Base-by-base conservation (phyloP, 2,329 filamentous ascomycete species). In the Ophiocordyceps australis region DNA sequence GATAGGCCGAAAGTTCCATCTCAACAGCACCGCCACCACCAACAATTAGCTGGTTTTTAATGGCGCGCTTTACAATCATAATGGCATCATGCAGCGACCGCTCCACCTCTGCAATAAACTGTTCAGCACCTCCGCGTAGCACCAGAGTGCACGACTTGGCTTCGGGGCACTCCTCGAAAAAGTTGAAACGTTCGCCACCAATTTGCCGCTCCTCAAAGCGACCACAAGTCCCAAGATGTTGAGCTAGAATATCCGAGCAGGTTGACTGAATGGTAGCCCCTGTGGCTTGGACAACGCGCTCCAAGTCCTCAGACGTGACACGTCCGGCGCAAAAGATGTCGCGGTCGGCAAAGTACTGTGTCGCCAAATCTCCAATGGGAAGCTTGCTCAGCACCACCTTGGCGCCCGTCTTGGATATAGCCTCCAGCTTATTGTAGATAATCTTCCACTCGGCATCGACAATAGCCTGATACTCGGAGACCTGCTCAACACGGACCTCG, bases 401-500 rank as follows among this genome's bases (percentile, higher is more conserved):
- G 36, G 89, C 89, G 28, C 89, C 89, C 5, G 86, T 94, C 55
- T 86, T 74, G 65, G 86, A 70, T 28, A 93, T 59, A 25, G 86
- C 81, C 59, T 98, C 89, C 50, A 98, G 79, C 66, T 98, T 98
- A 64, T 94, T 86, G 71, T 77, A 95, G 53, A 98, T 98, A 48
- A 98, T 98, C 55, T 94, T 83, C 89, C 89, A 98, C 56, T 98
- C 89, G 17, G 89, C 89, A 46, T 98, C 89, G 47, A 98, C 89
- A 40, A 98, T 94, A 35, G 89, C 89, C 59, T 98, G 89, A 61
- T 98, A 98, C 57, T 98, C 89, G 13, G 86, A 92, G 27, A 98
- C 89, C 54, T 95, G 85, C 57, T 95, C 89, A 30, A 98, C 85
- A 31, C 89, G 76, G 35, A 98, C 83, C 60, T 98, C 89, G 31